These are phyloP conservation scores for Favolaschia claudopus DNA, from an alignment of 768 basidiomycete genomes.

Conservation along the genomic window DNA sequence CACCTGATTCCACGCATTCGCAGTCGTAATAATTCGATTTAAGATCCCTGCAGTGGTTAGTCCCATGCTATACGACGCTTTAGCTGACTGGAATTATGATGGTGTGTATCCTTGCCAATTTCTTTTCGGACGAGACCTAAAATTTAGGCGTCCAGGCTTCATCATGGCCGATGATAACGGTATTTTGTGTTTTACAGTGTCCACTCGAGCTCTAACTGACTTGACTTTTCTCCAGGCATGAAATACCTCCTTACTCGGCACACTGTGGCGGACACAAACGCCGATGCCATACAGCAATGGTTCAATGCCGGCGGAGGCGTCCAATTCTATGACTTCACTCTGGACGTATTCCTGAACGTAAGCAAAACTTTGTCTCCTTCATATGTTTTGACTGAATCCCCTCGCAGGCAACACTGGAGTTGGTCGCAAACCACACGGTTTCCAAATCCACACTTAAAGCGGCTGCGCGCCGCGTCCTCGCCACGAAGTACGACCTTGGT, in stretches of 20 bases:
- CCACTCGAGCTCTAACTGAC: not conserved
- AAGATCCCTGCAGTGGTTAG: constrained; percentile 29
- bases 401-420: constrained; percentile 22
- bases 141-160: constrained; percentile 18
- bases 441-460: constrained; percentile 27
- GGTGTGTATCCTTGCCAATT: constrained; percentile 16
- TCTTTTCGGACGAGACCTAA: not conserved
- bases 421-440: constrained; percentile 29
- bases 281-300: constrained; percentile 34
- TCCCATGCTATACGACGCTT: constrained; percentile 31
- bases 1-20: too few species aligned
- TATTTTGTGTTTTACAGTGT: not conserved
- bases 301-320: constrained; percentile 36
- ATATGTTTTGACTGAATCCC: not conserved
- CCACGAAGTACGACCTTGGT: constrained; percentile 33
- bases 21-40: not conserved
- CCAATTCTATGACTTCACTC: constrained; percentile 32
- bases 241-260: constrained; percentile 17
- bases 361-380: not conserved
- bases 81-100: constrained; percentile 35
- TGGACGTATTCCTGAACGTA: constrained; percentile 32
- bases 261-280: constrained; percentile 25
- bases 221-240: constrained; percentile 22
- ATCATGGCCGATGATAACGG: constrained; percentile 30
- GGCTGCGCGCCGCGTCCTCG: constrained; percentile 27